Base-by-base conservation (phyloP, 2,329 filamentous ascomycete species). In the Fusarium redolens region DNA sequence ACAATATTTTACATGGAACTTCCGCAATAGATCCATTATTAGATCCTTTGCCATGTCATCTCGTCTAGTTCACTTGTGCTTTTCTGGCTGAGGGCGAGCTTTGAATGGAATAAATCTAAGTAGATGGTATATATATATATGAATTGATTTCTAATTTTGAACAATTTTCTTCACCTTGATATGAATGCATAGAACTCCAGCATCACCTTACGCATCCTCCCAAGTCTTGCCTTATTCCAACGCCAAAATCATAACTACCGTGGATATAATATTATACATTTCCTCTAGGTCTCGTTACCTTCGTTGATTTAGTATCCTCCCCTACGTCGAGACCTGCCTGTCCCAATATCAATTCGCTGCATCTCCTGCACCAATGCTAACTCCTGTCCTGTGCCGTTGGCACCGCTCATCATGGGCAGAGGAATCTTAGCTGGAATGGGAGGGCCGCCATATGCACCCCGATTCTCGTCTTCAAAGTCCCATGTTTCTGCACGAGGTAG, bases 391-490 rank as follows among this genome's bases (percentile, higher is more conserved):
- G 79, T 82, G 57, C 80, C 83, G 38, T 82, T 81, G 9, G 80
- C 81, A 37, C 83, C 85, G 69, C 83, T 86, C 83, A 85, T 87
- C 82, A 85, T 87, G n/a, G 81, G 61, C 28, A 92, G 80, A 2
- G 92, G 91, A 13, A 93, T 84, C 81, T 94, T 94, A n/a, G 91
- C 91, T 7, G 92, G 92, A 54, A 93, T 87, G 0, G 90, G 89
- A 17, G 92, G 92, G 1, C 79, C 81, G 5, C 78, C 80, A 52
- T 84, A 83, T 25, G 82, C 83, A 4, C 82, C 82, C 51, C 87
- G 81, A 71, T 89, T 90, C 75, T 90, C 88, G 61, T 79, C 85
- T n/a, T 83, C 79, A 54, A 85, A 86, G 59, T 90, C 88, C 78
- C 86, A 89, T 0, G 87, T 87, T 63, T 83, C 83, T 7, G 86